Conservation (phyloP, 108 stramenopile species). For the Cyclotella cryptica region DNA sequence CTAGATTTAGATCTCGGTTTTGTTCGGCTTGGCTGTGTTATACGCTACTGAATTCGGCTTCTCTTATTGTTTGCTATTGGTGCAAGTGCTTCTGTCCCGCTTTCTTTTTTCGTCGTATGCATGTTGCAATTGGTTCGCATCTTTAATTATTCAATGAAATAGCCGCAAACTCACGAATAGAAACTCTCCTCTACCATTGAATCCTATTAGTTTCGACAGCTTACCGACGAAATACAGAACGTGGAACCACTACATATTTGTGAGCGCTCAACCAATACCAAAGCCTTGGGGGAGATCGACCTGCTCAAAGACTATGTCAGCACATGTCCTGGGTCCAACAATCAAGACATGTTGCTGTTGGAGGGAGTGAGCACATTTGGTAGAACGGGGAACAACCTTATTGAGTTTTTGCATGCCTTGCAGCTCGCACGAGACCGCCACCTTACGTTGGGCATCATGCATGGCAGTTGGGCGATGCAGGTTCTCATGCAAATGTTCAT, state of each 20-base stretch:
- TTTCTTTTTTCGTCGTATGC: not conserved
- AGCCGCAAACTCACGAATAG: not conserved
- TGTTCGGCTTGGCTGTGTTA: not conserved
- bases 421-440: constrained; percentile 23
- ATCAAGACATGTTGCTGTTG: constrained; percentile 11
- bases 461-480: constrained; percentile 19
- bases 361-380: constrained; percentile 1
- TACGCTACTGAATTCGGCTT: not conserved
- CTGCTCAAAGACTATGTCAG: not conserved
- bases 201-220: not conserved
- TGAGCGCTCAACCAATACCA: not conserved
- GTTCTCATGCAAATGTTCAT: constrained; percentile 28
- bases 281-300: constrained; percentile 6
- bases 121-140: not conserved
- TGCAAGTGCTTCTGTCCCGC: not conserved
- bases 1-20: not conserved
- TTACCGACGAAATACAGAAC: not conserved
- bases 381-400: constrained; percentile 33
- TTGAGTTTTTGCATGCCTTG: constrained; percentile 32
- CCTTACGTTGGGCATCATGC: constrained; percentile 24
- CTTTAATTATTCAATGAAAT: not conserved
- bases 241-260: not conserved
- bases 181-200: not conserved
- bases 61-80: not conserved
- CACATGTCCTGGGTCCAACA: not conserved